Evolutionary conservation across 2,329 filamentous ascomycete genomes (phyloP).

Genomic region (Fusarium sp.): DNA sequence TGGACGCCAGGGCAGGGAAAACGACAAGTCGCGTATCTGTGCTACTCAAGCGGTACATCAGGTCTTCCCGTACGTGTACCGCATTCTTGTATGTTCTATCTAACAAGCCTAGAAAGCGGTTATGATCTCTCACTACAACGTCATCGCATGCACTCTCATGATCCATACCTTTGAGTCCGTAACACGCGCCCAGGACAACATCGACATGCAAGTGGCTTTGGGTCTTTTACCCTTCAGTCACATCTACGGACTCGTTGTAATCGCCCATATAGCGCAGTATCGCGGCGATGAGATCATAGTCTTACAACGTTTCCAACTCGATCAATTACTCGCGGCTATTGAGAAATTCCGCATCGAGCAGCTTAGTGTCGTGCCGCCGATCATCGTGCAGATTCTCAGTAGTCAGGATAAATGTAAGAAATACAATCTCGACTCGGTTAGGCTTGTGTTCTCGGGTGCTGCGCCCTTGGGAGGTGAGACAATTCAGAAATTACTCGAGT

Average conservation of each 20-base stretch:
- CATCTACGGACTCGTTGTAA: conserved; percentile 80
- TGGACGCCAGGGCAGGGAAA: conserved; percentile 73
- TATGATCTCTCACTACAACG: conserved; percentile 82
- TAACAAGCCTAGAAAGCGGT: conserved; percentile 72
- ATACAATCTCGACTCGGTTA: conserved; percentile 25
- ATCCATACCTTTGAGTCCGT: conserved; percentile 55
- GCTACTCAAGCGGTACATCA: conserved; percentile 83
- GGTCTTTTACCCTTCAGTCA: conserved; percentile 82
- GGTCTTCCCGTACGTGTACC: conserved; percentile 69
- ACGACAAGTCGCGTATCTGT: conserved; percentile 77
- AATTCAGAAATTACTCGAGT: conserved; percentile 67
- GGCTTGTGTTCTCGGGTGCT: conserved; percentile 51
- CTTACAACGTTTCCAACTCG: conserved; percentile 78
- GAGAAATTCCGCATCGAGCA: conserved; percentile 32
- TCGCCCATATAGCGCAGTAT: conserved; percentile 72
- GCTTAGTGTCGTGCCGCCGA: conserved; percentile 27
- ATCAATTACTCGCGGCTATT: conserved; percentile 58
- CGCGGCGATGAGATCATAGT: conserved; percentile 79
- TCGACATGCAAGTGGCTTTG: conserved; percentile 59
- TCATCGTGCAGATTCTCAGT: conserved; percentile 19
- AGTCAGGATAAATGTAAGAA: conserved; percentile 14
- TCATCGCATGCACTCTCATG: conserved; percentile 80
- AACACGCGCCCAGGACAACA: conserved; percentile 47
- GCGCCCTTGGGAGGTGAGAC: conserved; percentile 78
- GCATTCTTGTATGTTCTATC: accelerated